phyloP scores from a whole-genome alignment of 352 stramenopile genomes.

The Phytopythium cucurbitacearum region DNA sequence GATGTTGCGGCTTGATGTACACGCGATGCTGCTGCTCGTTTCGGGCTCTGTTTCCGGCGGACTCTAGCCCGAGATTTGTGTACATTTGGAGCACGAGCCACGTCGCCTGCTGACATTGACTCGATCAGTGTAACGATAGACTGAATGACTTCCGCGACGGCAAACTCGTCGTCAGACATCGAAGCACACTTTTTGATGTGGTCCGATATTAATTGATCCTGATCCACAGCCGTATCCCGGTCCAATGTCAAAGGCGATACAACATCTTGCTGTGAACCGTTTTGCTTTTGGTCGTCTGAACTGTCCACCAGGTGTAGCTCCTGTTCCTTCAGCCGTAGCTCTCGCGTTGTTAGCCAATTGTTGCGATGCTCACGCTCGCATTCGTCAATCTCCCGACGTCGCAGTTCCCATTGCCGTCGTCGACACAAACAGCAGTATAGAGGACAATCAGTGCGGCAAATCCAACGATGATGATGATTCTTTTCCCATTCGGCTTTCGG shows the following conservation, averaged over 20 bases:
- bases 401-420: constrained; percentile 55
- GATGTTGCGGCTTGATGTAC: constrained; percentile 4
- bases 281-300: constrained; percentile 5
- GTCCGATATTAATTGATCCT: background rate
- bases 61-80: too few relatives aligned
- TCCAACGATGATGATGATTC: constrained; percentile 63
- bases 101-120: constrained; percentile 3
- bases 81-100: too few relatives aligned
- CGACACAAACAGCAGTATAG: constrained; percentile 65
- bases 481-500: constrained; percentile 63
- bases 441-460: constrained; percentile 24
- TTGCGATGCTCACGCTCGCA: constrained; percentile 36
- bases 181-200: background rate
- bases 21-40: too few relatives aligned
- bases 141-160: constrained; percentile 8
- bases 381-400: constrained; percentile 37
- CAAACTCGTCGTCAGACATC: constrained; percentile 7
- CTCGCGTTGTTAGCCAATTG: constrained; percentile 25
- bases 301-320: constrained; percentile 15
- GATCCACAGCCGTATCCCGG: too few relatives aligned
- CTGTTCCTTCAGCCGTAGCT: constrained; percentile 40
- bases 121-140: constrained; percentile 12
- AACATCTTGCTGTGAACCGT: background rate
- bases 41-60: too few relatives aligned
- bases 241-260: too few relatives aligned